These are phyloP conservation scores for Miscanthus sacchariflorus DNA, from an alignment of 202 grass and related monocot species.

Conservation along the genomic window DNA sequence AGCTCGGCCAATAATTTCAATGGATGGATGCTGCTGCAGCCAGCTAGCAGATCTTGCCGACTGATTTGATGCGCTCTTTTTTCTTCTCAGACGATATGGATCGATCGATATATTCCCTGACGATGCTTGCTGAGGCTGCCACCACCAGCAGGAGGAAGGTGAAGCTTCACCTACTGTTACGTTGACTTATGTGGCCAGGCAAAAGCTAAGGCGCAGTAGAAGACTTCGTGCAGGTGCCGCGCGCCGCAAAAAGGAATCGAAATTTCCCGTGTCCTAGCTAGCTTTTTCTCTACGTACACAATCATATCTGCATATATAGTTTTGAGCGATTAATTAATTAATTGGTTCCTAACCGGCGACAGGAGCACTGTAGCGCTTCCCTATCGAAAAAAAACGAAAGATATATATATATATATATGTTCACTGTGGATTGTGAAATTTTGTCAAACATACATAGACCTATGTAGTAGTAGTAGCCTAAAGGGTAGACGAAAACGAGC, in stretches of 20 bases:
- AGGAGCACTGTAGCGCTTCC: no score
- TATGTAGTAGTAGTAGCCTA: no score
- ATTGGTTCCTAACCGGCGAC: background rate
- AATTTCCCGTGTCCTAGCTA: background rate
- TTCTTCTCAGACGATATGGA: background rate
- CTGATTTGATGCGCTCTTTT: slow-evolving; percentile 30
- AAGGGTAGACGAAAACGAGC: no score
- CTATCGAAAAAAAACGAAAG: no score
- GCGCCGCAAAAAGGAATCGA: background rate
- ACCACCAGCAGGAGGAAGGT: background rate
- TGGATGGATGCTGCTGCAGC: background rate
- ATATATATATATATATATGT: no score
- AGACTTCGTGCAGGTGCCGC: background rate
- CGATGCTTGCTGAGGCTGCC: background rate
- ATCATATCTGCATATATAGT: background rate
- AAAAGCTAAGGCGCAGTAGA: background rate
- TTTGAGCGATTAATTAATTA: background rate
- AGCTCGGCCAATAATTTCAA: slow-evolving; percentile 31
- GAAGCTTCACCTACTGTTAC: slow-evolving; percentile 48
- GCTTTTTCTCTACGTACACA: background rate
- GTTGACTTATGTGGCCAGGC: slow-evolving; percentile 38
- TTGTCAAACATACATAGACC: background rate
- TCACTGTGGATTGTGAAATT: background rate
- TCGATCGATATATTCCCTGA: background rate
- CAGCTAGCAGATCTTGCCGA: slow-evolving; percentile 28